Evolutionary conservation across 1,284 basidiomycete genomes (phyloP), one percentile per base, ranked within the genome.

Genomic region (Ceratorhiza oryzae-sativae): DNA sequence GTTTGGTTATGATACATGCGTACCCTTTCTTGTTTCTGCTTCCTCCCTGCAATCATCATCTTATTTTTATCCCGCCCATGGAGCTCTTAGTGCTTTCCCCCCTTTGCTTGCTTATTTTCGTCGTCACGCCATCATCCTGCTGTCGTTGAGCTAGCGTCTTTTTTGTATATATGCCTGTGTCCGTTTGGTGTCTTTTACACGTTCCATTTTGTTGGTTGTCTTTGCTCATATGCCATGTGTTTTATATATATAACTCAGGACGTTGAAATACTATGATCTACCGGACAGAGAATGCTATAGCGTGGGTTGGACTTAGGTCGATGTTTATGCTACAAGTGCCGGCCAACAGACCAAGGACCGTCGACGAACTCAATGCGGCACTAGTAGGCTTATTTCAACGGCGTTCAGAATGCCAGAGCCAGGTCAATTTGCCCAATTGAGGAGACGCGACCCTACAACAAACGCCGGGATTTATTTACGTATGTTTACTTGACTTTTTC

Each of bases 51-150:
- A 34, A 34, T 36, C 46, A 45, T 65, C 63, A 67, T 25, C 23
- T 55, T 67, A 67, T 67, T 30, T 32, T 67, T 67, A 67, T 67
- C 63, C 48, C 48, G 18, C 48, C 45, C 63, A 45, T 45, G 61
- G 42, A 65, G 20, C 46, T n/a, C n/a, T 63, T 65, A 51, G 61
- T 51, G 61, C 39, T 8, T 25, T 18, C 2, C 23, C 46, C 30
- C 58, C 20, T 30, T 46, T n/a, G 36, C n/a, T 41, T n/a, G 6
- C 39, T 3, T 9, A 18, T 25, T 30, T 65, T 39, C 56, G 27
- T 20, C 23, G 27, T 53, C 15, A 34, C 53, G 20, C 32, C 20
- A 36, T 20, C 56, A 41, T 41, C 36, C 34, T 34, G 32, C 20
- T 58, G 23, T 49, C 25, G 48, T 25, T 49, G 48, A 25, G 3